A percentile compares a stretch with the other conserved stretches of the same genome.
Conservation (phyloP, 2,329 filamentous ascomycete genomes). For the Colletotrichum spinosum region DNA sequence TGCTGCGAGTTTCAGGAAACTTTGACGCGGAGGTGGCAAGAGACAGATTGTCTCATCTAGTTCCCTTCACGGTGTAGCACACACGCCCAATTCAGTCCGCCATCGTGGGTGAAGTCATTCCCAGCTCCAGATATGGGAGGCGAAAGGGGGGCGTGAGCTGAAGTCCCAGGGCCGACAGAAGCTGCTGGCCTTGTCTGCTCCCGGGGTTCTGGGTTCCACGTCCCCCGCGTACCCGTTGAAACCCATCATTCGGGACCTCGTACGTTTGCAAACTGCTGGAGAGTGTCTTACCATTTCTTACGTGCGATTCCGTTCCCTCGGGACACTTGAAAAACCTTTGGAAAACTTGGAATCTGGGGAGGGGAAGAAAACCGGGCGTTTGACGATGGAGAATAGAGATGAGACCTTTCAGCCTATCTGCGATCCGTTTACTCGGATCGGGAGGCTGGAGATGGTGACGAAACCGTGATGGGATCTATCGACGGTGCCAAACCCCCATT, state of each 20-base stretch:
- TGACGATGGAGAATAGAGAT: too few relatives aligned
- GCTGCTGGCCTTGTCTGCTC: not conserved
- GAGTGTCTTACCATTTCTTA: constrained; percentile 18
- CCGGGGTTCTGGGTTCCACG: not conserved
- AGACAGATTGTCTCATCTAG: constrained; percentile 20
- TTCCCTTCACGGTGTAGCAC: constrained; percentile 14
- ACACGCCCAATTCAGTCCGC: not conserved
- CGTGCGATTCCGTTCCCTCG: constrained; percentile 16
- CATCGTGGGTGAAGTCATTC: not conserved
- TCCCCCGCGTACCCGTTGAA: constrained; percentile 13
- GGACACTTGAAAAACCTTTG: constrained; percentile 1
- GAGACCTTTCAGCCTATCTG: too few relatives aligned
- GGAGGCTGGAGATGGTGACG: too few relatives aligned
- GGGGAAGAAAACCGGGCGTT: not conserved
- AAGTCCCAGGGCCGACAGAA: not conserved
- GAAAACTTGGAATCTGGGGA: not conserved
- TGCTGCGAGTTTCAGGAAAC: not conserved
- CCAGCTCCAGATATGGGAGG: not conserved
- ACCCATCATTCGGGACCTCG: constrained; percentile 14
- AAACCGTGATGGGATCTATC: too few relatives aligned
- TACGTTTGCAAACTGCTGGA: constrained; percentile 19
- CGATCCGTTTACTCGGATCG: too few relatives aligned
- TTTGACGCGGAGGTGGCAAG: constrained; percentile 5
- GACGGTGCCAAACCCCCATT: too few relatives aligned
- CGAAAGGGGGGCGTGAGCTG: not conserved